These are phyloP conservation scores for Fusarium setosum DNA, from an alignment of 2,329 filamentous ascomycete genomes.

Conservation along the genomic window DNA sequence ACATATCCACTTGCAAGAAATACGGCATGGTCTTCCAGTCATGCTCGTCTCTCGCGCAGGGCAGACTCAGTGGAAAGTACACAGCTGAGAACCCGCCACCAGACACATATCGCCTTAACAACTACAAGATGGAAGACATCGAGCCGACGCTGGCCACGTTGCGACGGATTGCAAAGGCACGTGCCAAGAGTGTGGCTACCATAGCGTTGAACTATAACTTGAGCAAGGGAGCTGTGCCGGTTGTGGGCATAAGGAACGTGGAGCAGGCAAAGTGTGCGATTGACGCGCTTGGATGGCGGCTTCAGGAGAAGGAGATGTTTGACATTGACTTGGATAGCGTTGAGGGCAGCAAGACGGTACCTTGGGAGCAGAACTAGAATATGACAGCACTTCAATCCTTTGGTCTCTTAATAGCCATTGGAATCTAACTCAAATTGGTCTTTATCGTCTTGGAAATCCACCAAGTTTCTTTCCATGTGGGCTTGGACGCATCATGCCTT, in stretches of 20 bases:
- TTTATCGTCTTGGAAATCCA: too few relatives aligned
- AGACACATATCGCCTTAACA: background rate
- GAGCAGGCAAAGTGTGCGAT: conserved; percentile 8
- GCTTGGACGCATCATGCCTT: background rate
- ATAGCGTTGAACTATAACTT: conserved; percentile 12
- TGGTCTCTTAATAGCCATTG: too few relatives aligned
- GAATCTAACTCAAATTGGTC: too few relatives aligned
- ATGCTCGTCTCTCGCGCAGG: background rate
- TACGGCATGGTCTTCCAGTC: conserved; percentile 23
- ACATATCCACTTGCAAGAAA: conserved; percentile 7
- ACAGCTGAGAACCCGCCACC: background rate
- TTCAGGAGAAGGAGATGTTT: background rate
- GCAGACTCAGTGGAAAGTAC: conserved; percentile 3
- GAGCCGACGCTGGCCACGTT: background rate
- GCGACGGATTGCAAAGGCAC: background rate
- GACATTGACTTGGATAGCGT: conserved; percentile 15
- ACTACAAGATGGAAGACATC: conserved; percentile 16
- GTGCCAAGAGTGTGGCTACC: conserved; percentile 4
- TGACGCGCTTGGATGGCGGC: conserved; percentile 12
- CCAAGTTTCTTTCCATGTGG: too few relatives aligned
- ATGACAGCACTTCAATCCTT: too few relatives aligned
- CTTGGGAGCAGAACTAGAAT: conserved; percentile 11
- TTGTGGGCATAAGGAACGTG: conserved; percentile 18
- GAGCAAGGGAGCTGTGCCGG: conserved; percentile 1
- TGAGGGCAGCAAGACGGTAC: background rate